Base-by-base conservation (phyloP, 2,329 filamentous ascomycete genomes). In the Ascochyta fabae region DNA sequence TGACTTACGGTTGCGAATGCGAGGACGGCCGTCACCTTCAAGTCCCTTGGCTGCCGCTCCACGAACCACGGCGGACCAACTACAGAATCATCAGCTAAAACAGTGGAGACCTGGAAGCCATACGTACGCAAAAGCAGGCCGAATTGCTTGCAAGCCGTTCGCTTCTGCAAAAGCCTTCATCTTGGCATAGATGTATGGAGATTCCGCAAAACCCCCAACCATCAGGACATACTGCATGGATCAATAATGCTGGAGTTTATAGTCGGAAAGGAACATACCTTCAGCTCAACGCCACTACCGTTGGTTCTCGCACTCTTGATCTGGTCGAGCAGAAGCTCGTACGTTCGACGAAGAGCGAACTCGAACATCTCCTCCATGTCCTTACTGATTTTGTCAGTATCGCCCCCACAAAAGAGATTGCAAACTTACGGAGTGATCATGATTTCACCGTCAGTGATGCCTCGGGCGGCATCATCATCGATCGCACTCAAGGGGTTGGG, bases 131-230 rank as follows among this genome's bases (percentile, higher is more conserved):
- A 64, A 48, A 0, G 45, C 15, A 3, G 67, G 67, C 5, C 47
- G 51, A n/a, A 72, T 44, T 0, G 44, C 48, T 15, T 51, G 22
- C 1, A 69, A 15, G 1, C 35, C 41, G 4, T 55, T 35, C 1
- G 4, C 9, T 9, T 49, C 34, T 0, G 40, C 42, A 5, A 62
- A 61, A 0, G 16, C 16, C 10, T 55, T 60, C 19, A 72, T 53
- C 39, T 66, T 56, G 0, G 33, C 13, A 8, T 57, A 59, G 34
- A 71, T 62, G 36, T 70, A 72, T 0, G 64, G 55, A 0, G 62
- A 67, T 22, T 68, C 64, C 0, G 69, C 62, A n/a, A 72, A 71
- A 0, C 71, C 70, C 1, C 68, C 69, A 0, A 72, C 65, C 24
- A 71, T 31, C 51, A 70, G 65, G 0, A 70, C 19, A 8, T 52